These are phyloP conservation scores for Termitomyces sp. DNA, from an alignment of 768 basidiomycete genomes.

Conservation along the genomic window DNA sequence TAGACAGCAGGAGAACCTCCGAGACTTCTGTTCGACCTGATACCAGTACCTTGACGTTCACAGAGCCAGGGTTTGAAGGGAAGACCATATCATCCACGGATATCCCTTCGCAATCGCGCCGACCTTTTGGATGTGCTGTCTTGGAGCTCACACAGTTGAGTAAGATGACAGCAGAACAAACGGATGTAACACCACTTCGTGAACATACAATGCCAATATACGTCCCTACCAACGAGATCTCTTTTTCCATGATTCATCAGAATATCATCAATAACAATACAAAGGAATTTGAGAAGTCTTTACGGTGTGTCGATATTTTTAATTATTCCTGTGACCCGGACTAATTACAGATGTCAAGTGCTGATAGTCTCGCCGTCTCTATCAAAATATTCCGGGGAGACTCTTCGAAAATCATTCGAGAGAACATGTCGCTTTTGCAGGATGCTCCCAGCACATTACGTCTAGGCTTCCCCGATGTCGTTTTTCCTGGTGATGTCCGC, in stretches of 20 bases:
- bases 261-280: conserved; percentile 80
- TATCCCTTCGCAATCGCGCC: conserved; percentile 52
- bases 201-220: conserved; percentile 90
- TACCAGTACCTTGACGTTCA: conserved; percentile 17
- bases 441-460: conserved; percentile 80
- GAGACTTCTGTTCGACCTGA: conserved; percentile 44
- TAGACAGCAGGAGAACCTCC: conserved; percentile 52
- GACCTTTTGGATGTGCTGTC: conserved; percentile 96
- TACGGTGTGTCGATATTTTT: conserved; percentile 49
- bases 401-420: conserved; percentile 64
- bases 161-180: conserved; percentile 61
- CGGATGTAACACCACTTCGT: conserved; percentile 58
- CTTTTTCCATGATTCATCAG: conserved; percentile 93
- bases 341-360: conserved; percentile 39
- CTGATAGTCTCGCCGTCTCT: conserved; percentile 82
- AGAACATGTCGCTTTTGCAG: conserved; percentile 81
- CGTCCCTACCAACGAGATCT: conserved; percentile 74
- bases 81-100: conserved; percentile 24
- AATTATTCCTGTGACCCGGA: background rate
- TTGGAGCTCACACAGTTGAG: conserved; percentile 77
- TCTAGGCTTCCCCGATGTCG: conserved; percentile 94
- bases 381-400: conserved; percentile 89
- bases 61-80: conserved; percentile 17
- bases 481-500: conserved; percentile 87
- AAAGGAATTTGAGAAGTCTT: conserved; percentile 79